Evolutionary conservation across 257 asterid species (phyloP), one percentile per base, ranked within the genome.

Genomic region (Ligustrum vulgare): DNA sequence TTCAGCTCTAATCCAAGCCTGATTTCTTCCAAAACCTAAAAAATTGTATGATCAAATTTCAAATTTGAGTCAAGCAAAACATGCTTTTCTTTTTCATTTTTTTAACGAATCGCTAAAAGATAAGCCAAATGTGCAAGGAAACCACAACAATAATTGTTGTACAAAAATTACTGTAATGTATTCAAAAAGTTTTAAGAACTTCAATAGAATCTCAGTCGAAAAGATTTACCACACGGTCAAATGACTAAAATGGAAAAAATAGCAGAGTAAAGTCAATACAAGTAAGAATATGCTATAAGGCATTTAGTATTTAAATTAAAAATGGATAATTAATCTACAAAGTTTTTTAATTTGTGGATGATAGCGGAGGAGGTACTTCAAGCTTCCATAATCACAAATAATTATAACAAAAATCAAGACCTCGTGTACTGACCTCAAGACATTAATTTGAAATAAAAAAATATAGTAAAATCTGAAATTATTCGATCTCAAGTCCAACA

Each of bases 11-110:
- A 34, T 54, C 99, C 99, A 79, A 82, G 70, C 82, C 94, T 90
- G 83, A 91, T 95, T 86, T 91, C 97, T 86, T 95, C 99, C 87
- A 95, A 79, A 80, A 95, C 98, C 99, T 95, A 49, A 73, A 74
- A 47, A 71, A 62, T 76, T 58, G 69, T 60, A 72, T 12, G 43
- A 74, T 67, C 73, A 72, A 84, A 39, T 71, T 71, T 80, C 71
- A 70, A 63, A 75, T 79, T 35, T 60, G 58, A 54, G 58, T 62
- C 62, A 10, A 65, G 49, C 51, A 67, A 51, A 67, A 71, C 64
- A 23, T 68, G 16, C n/a, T 66, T 45, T 18, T 18, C 1, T 25
- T 43, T 36, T 35, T 60, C 77, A 62, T 37, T 35, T 63, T 51
- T 82, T 64, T 75, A 72, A 79, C 71, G 5, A 54, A 62, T 56